phyloP scores from a whole-genome alignment of 2,329 filamentous ascomycete genomes.

The Colletotrichum coccodes region DNA sequence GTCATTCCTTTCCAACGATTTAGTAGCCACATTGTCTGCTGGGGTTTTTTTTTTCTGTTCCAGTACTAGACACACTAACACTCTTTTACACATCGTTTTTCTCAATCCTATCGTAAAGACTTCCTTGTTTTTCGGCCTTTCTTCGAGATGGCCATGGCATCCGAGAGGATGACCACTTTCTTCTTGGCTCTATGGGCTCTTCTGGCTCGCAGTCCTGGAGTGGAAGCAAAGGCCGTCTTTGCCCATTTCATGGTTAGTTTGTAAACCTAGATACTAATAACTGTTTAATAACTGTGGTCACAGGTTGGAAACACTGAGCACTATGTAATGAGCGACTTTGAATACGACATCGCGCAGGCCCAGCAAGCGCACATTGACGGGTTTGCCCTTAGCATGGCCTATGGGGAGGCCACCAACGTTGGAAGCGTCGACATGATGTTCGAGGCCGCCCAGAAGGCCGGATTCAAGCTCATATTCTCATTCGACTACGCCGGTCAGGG shows the following conservation, averaged over 20 bases:
- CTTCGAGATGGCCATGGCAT: not conserved
- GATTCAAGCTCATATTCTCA: slow-evolving; percentile 21
- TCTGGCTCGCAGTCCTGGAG: not conserved
- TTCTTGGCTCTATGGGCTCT: not conserved
- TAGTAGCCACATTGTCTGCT: not conserved
- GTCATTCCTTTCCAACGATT: not conserved
- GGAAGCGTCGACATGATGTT: slow-evolving; percentile 25
- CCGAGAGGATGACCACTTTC: not conserved
- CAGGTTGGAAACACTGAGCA: slow-evolving; percentile 13
- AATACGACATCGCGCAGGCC: slow-evolving; percentile 2
- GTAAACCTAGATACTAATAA: not conserved
- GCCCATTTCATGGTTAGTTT: slow-evolving; percentile 2
- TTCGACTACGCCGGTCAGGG: slow-evolving; percentile 20
- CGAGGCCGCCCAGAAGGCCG: not conserved
- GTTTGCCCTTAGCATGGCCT: slow-evolving; percentile 18
- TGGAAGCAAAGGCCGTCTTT: not conserved
- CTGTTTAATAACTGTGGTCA: not conserved
- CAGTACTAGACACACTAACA: not conserved
- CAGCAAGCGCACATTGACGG: slow-evolving; percentile 23
- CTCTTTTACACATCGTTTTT: not conserved
- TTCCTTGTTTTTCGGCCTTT: not conserved
- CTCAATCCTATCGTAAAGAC: not conserved
- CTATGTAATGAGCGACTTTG: slow-evolving; percentile 1
- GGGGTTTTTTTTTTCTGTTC: not conserved
- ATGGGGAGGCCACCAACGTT: slow-evolving; percentile 21